phyloP scores from a whole-genome alignment of 148 eudicot species.

The Oxyria digyna region DNA sequence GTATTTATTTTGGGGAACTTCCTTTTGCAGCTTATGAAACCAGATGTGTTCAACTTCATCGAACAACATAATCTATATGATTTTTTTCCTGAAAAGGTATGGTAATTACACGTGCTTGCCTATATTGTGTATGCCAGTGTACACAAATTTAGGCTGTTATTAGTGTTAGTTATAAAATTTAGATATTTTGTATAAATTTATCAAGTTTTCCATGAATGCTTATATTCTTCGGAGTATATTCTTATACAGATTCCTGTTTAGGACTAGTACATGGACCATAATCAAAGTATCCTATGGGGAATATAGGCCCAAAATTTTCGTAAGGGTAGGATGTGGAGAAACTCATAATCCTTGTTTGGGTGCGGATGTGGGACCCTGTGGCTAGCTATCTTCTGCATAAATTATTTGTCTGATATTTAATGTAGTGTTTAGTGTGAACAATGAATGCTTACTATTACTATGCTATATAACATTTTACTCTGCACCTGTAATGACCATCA shows the following conservation, averaged over 20 bases:
- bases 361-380: too few species aligned
- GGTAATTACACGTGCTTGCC: not conserved
- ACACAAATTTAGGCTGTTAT: not conserved
- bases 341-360: not conserved
- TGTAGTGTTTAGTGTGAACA: not conserved
- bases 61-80: slow-evolving; percentile 81
- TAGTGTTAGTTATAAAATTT: not conserved
- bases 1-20: not conserved
- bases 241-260: not conserved
- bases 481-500: too few species aligned
- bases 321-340: not conserved
- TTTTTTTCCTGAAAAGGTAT: slow-evolving; percentile 78
- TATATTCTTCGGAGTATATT: not conserved
- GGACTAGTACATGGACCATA: not conserved
- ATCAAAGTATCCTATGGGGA: not conserved
- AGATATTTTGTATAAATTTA: not conserved
- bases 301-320: not conserved
- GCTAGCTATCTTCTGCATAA: not conserved
- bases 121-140: not conserved
- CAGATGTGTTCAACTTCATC: slow-evolving; percentile 83
- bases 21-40: slow-evolving; percentile 69
- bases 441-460: not conserved
- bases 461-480: not conserved
- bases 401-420: not conserved
- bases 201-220: not conserved